These are phyloP conservation scores for Pichia sp. DNA, from an alignment of 1,139 yeast species.

Conservation along the genomic window DNA sequence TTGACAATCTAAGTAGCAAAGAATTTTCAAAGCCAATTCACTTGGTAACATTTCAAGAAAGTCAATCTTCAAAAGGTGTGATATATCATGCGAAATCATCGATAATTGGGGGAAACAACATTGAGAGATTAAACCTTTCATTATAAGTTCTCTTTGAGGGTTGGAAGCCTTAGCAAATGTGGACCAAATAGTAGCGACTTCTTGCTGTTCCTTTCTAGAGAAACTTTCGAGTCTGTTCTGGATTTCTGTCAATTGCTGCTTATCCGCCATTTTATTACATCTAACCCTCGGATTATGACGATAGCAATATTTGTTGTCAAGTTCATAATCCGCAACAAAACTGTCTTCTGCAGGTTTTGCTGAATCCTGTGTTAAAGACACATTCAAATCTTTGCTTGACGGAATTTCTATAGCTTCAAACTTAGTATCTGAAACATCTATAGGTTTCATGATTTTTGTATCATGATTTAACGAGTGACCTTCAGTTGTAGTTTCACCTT, in stretches of 20 bases:
- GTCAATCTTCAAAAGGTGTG: slow-evolving; percentile 76
- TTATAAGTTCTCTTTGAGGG: slow-evolving; percentile 61
- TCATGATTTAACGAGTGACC: background rate
- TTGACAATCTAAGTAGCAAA: slow-evolving; percentile 84
- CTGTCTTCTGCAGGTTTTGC: background rate
- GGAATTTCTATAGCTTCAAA: background rate
- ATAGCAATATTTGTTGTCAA: slow-evolving; percentile 62
- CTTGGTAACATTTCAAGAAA: slow-evolving; percentile 78
- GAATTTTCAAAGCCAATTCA: slow-evolving; percentile 75
- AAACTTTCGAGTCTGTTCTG: slow-evolving; percentile 52
- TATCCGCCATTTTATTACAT: slow-evolving; percentile 67
- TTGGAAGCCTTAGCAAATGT: slow-evolving; percentile 66
- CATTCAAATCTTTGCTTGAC: background rate
- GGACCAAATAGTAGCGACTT: slow-evolving; percentile 72
- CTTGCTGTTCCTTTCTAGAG: slow-evolving; percentile 58
- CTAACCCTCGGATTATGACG: slow-evolving; percentile 83
- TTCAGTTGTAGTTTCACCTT: background rate
- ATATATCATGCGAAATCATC: slow-evolving; percentile 70
- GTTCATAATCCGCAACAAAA: slow-evolving; percentile 3
- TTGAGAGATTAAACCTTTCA: slow-evolving; percentile 78
- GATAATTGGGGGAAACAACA: slow-evolving; percentile 95
- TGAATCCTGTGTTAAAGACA: background rate
- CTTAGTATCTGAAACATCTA: background rate
- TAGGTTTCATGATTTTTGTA: background rate
- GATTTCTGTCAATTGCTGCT: slow-evolving; percentile 52